phyloP scores from a whole-genome alignment of 2,329 filamentous ascomycete species.

The Beauveria brongniartii region DNA sequence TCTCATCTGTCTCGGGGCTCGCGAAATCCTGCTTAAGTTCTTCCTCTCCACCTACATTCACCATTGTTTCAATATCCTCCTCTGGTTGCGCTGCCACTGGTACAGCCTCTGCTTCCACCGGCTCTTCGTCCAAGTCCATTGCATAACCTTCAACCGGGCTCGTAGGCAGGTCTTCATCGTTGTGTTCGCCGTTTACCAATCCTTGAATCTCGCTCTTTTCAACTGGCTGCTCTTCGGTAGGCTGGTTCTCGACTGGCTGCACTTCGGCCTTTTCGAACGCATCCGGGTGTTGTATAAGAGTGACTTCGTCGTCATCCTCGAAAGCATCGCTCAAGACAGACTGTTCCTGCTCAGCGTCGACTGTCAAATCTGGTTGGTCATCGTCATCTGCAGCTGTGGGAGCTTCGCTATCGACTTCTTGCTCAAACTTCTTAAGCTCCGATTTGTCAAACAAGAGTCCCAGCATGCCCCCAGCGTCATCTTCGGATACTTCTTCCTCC shows the following conservation, averaged over 20 bases:
- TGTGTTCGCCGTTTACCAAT: neutral
- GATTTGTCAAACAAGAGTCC: constrained; percentile 53
- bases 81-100: neutral
- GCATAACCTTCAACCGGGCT: constrained; percentile 24
- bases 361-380: constrained; percentile 5
- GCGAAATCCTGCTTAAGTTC: constrained; percentile 21
- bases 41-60: constrained; percentile 12
- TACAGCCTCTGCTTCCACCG: neutral
- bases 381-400: neutral
- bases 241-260: constrained; percentile 12
- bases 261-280: constrained; percentile 8
- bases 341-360: constrained; percentile 24
- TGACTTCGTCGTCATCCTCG: constrained; percentile 27
- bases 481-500: constrained; percentile 32
- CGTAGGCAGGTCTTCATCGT: neutral
- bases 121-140: constrained; percentile 31
- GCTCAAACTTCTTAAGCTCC: constrained; percentile 45
- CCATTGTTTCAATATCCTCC: constrained; percentile 18
- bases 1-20: constrained; percentile 35
- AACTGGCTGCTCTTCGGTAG: constrained; percentile 10
- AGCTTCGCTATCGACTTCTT: constrained; percentile 24
- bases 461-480: constrained; percentile 41
- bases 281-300: constrained; percentile 24
- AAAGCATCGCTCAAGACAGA: constrained; percentile 5
- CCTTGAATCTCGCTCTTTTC: constrained; percentile 5